Conservation (phyloP, 2,329 filamentous ascomycete species). For the Xylaria sp. region DNA sequence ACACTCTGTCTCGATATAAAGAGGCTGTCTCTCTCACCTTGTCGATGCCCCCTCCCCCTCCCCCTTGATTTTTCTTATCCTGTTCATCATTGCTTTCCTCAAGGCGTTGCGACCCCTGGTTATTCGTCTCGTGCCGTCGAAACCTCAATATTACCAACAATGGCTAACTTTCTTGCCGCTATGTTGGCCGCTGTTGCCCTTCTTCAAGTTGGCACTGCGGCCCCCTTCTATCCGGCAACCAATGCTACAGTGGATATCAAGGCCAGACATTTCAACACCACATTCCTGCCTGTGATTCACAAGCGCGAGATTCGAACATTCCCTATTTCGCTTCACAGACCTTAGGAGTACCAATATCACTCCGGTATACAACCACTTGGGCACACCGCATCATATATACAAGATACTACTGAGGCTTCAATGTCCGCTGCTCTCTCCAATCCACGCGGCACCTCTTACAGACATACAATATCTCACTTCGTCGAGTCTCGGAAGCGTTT, state of each 20-base stretch:
- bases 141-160: slow-evolving; percentile 23
- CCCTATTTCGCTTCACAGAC: slow-evolving; percentile 35
- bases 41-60: slow-evolving; percentile 1
- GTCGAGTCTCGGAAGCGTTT: neutral
- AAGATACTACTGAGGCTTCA: neutral
- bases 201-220: slow-evolving; percentile 36
- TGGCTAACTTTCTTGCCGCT: slow-evolving; percentile 40
- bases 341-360: slow-evolving; percentile 23
- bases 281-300: slow-evolving; percentile 15
- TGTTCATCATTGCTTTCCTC: slow-evolving; percentile 24
- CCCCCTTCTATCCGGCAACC: slow-evolving; percentile 29
- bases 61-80: too few species aligned
- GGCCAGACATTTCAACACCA: slow-evolving; percentile 25
- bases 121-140: slow-evolving; percentile 17
- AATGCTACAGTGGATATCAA: slow-evolving; percentile 15
- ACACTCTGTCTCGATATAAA: slow-evolving; percentile 33
- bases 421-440: neutral
- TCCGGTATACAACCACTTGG: neutral
- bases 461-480: neutral
- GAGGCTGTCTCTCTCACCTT: slow-evolving; percentile 21
- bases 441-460: neutral
- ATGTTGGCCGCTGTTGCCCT: slow-evolving; percentile 37
- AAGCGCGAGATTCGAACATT: slow-evolving; percentile 34
- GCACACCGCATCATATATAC: slow-evolving; percentile 17
- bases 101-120: slow-evolving; percentile 19